A percentile compares a stretch with the other conserved stretches of the same genome.
These are phyloP conservation scores for Artemisia tridentata DNA, from an alignment of 129 eudicot species.

Conservation along the genomic window DNA sequence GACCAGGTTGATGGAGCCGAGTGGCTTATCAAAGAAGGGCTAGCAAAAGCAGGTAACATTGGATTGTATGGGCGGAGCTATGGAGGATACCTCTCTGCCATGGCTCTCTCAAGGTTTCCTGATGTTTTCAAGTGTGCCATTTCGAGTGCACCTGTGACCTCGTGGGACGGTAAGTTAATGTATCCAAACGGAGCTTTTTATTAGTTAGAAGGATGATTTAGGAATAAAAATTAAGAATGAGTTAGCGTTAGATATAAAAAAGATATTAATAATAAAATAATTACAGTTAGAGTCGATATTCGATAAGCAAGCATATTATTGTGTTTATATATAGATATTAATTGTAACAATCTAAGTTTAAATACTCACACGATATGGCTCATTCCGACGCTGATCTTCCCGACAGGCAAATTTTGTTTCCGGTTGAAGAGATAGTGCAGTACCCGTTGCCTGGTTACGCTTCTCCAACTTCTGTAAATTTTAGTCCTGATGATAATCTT, in stretches of 20 bases:
- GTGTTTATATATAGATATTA: no score
- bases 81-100: constrained; percentile 96
- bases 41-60: constrained; percentile 62
- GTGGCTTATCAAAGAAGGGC: constrained; percentile 76
- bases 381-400: constrained; percentile 38
- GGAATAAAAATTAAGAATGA: no score
- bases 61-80: constrained; percentile 98
- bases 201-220: no score
- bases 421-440: constrained; percentile 83
- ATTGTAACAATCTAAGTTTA: no score
- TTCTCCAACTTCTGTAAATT: constrained; percentile 61
- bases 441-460: constrained; percentile 85
- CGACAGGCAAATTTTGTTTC: constrained; percentile 44
- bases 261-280: no score
- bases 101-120: constrained; percentile 65
- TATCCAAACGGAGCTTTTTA: no score
- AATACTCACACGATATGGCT: constrained; percentile 65
- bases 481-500: constrained; percentile 83
- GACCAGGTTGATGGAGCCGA: constrained; percentile 89
- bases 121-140: constrained; percentile 72
- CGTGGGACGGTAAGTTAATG: constrained; percentile 99
- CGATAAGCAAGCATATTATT: no score
- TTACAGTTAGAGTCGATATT: no score
- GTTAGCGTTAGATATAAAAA: no score
- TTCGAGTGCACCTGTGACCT: constrained; percentile 94